These are phyloP conservation scores for Cryphonectria parasitica DNA, from an alignment of 2,329 filamentous ascomycete genomes.

Conservation along the genomic window DNA sequence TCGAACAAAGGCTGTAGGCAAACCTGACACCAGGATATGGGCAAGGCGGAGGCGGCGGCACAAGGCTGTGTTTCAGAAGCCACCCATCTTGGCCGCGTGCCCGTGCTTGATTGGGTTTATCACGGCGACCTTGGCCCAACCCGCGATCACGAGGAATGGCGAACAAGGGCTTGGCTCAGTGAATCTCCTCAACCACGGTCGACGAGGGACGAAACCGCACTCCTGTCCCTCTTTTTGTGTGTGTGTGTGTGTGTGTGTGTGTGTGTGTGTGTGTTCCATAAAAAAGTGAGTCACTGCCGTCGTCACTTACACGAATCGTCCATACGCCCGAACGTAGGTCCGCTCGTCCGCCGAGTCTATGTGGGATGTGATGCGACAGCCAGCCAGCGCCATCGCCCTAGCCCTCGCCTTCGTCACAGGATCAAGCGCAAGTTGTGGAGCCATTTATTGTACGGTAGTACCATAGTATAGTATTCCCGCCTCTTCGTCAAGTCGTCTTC, in stretches of 20 bases:
- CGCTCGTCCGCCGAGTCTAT: background rate
- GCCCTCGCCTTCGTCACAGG: too few relatives aligned
- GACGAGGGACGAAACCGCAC: background rate
- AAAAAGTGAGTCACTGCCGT: constrained; percentile 4
- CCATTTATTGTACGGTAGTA: background rate
- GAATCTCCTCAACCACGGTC: background rate
- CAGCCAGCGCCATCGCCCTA: background rate
- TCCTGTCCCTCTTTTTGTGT: background rate
- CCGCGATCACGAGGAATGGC: constrained; percentile 9
- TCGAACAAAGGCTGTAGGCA: background rate
- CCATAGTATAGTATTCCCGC: background rate
- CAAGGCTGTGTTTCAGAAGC: constrained; percentile 18
- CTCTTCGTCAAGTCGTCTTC: background rate
- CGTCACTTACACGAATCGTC: background rate
- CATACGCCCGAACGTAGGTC: background rate
- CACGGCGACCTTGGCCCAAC: background rate
- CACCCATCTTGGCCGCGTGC: background rate
- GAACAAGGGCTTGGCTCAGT: background rate
- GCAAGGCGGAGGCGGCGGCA: background rate
- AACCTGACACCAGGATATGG: background rate
- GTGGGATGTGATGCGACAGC: background rate
- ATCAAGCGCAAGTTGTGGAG: too few relatives aligned
- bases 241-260: too few relatives aligned
- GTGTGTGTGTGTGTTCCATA: too few relatives aligned
- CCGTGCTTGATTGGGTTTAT: background rate